Conservation (phyloP, 108 stramenopile species). For the Pelagomonas calceolata region DNA sequence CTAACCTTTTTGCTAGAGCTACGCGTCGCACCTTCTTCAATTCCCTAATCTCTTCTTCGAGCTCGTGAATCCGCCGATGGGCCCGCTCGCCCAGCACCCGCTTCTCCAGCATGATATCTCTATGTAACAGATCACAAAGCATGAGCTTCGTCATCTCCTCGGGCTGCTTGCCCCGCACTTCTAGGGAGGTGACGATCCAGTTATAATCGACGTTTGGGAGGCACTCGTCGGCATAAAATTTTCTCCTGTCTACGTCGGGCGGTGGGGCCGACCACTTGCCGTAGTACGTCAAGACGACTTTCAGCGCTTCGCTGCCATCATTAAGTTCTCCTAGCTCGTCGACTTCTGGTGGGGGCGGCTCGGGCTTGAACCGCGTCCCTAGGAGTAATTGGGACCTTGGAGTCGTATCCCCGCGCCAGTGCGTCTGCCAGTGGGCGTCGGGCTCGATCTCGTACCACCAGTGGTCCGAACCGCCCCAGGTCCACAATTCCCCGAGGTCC, state of each 20-base stretch:
- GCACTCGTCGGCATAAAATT: conserved; percentile 16
- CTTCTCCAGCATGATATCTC: conserved; percentile 45
- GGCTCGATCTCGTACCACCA: conserved; percentile 43
- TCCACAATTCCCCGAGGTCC: conserved; percentile 40
- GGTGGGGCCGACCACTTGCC: conserved; percentile 39
- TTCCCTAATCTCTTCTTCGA: conserved; percentile 37
- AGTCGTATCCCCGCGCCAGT: conserved; percentile 49
- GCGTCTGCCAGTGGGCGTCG: conserved; percentile 32
- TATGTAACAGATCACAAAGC: conserved; percentile 29
- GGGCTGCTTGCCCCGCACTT: conserved; percentile 42
- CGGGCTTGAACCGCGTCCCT: conserved; percentile 1
- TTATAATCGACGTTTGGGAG: conserved; percentile 22
- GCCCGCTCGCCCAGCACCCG: conserved; percentile 42
- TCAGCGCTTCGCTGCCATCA: conserved; percentile 21
- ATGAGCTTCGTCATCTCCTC: conserved; percentile 41
- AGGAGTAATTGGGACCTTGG: conserved; percentile 41
- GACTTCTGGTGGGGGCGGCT: too few relatives aligned
- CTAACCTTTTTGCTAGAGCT: conserved; percentile 26
- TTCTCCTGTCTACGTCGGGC: conserved; percentile 19
- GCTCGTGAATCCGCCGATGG: conserved; percentile 37
- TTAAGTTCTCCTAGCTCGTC: conserved; percentile 13
- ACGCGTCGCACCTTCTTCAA: conserved; percentile 24
- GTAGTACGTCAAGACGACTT: conserved; percentile 36
- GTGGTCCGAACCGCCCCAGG: conserved; percentile 47
- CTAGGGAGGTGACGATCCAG: conserved; percentile 28